Evolutionary conservation across 2,329 filamentous ascomycete species (phyloP).

Genomic region (Fusarium phyllophilum): DNA sequence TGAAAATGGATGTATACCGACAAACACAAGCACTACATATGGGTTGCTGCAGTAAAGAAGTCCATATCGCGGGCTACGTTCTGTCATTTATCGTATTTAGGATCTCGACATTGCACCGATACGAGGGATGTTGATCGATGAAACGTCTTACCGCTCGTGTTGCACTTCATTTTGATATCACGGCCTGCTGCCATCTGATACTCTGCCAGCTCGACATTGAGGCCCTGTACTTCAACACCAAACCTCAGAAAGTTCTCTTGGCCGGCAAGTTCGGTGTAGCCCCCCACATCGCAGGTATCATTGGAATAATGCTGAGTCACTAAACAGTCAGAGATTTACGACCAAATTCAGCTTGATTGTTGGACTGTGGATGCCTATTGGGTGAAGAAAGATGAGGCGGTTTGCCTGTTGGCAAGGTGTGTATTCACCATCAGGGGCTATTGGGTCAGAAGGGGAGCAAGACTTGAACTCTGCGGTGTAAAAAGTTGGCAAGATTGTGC

Average conservation of each 20-base stretch:
- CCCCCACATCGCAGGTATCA: not conserved
- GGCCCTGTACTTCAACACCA: not conserved
- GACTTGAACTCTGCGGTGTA: not conserved
- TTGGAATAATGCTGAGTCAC: not conserved
- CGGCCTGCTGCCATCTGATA: not conserved
- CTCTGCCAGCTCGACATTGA: not conserved
- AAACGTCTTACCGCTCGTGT: slow-evolving; percentile 7
- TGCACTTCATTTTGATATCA: not conserved
- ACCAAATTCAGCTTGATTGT: not conserved
- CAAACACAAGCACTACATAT: slow-evolving; percentile 34
- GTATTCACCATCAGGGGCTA: not conserved
- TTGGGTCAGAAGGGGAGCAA: not conserved
- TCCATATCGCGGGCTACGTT: slow-evolving; percentile 12
- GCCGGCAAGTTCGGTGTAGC: not conserved
- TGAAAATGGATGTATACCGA: slow-evolving; percentile 1
- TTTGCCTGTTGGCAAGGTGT: not conserved
- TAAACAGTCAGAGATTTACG: not conserved
- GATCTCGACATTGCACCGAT: slow-evolving; percentile 29
- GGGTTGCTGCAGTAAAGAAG: slow-evolving; percentile 21
- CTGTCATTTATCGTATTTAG: slow-evolving; percentile 27
- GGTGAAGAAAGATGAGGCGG: slow-evolving; percentile 13
- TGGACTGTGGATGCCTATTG: not conserved
- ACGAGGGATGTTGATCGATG: slow-evolving; percentile 21
- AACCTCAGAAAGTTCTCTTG: not conserved
- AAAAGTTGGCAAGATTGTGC: not conserved